These are phyloP conservation scores for Bisporella sp. DNA, from an alignment of 2,329 filamentous ascomycete species.

Conservation along the genomic window DNA sequence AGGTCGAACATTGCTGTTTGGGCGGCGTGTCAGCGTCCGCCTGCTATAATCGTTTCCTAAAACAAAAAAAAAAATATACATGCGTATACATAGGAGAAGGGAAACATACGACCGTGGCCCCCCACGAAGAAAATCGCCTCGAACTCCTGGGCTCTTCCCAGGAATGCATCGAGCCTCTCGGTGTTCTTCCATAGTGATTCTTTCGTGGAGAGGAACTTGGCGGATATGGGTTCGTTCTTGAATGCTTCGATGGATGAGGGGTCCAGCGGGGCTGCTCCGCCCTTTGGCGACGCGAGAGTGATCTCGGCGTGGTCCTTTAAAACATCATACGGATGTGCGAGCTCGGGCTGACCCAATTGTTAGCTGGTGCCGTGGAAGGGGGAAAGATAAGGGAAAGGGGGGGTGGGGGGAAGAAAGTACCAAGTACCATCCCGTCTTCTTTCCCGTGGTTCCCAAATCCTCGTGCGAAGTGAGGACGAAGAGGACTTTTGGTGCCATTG, in stretches of 20 bases:
- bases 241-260: slow-evolving; percentile 35
- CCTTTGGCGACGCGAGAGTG: slow-evolving; percentile 37
- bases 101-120: slow-evolving; percentile 45
- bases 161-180: slow-evolving; percentile 38
- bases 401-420: slow-evolving; percentile 18
- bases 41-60: neutral
- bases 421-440: slow-evolving; percentile 48
- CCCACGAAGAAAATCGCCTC: slow-evolving; percentile 53
- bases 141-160: slow-evolving; percentile 41
- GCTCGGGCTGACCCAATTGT: slow-evolving; percentile 33
- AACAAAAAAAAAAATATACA: neutral
- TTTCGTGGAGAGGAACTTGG: slow-evolving; percentile 38
- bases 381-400: slow-evolving; percentile 6
- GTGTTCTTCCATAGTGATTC: slow-evolving; percentile 46
- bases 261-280: slow-evolving; percentile 37
- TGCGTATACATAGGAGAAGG: neutral
- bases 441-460: slow-evolving; percentile 22
- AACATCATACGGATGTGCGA: slow-evolving; percentile 39
- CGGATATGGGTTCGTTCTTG: slow-evolving; percentile 32
- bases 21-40: slow-evolving; percentile 1
- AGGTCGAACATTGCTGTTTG: slow-evolving; percentile 30
- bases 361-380: slow-evolving; percentile 7
- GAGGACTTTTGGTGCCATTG: slow-evolving; percentile 38
- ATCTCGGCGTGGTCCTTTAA: slow-evolving; percentile 34
- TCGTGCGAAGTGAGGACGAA: slow-evolving; percentile 42